Conservation (phyloP, 768 basidiomycete genomes). For the Mycena leptocephala region DNA sequence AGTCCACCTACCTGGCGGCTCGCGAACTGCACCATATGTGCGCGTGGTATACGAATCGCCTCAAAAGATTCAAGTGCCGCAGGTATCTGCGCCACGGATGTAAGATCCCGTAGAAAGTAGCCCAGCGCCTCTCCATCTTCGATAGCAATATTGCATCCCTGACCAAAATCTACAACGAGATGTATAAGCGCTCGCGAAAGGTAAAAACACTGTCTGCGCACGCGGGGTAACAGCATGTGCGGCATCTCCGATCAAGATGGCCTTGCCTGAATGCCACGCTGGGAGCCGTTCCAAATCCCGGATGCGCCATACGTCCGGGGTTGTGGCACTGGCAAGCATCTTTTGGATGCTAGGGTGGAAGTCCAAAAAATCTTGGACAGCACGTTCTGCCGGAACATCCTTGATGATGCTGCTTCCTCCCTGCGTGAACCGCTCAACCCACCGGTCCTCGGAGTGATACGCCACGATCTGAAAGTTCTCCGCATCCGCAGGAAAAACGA, state of each 20-base stretch:
- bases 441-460: constrained; percentile 25
- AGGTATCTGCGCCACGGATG: constrained; percentile 21
- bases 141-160: constrained; percentile 50
- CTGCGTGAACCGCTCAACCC: constrained; percentile 29
- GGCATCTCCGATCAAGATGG: constrained; percentile 33
- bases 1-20: constrained; percentile 26
- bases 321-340: constrained; percentile 18
- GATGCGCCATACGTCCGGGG: constrained; percentile 34
- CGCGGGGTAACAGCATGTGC: constrained; percentile 35
- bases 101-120: constrained; percentile 42
- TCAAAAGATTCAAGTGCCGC: constrained; percentile 20
- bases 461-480: constrained; percentile 31
- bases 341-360: constrained; percentile 27
- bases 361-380: constrained; percentile 22
- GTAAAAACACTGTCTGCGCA: background rate
- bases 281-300: constrained; percentile 28
- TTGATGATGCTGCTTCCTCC: constrained; percentile 31
- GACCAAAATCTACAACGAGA: constrained; percentile 34
- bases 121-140: constrained; percentile 53
- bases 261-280: constrained; percentile 18
- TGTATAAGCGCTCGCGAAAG: background rate
- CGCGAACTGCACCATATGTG: constrained; percentile 33
- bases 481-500: constrained; percentile 27
- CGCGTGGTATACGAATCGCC: constrained; percentile 26
- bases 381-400: constrained; percentile 17